Evolutionary conservation across 1,139 yeast species (phyloP).

Genomic region (Hemisphaericaspora xylofermentans): DNA sequence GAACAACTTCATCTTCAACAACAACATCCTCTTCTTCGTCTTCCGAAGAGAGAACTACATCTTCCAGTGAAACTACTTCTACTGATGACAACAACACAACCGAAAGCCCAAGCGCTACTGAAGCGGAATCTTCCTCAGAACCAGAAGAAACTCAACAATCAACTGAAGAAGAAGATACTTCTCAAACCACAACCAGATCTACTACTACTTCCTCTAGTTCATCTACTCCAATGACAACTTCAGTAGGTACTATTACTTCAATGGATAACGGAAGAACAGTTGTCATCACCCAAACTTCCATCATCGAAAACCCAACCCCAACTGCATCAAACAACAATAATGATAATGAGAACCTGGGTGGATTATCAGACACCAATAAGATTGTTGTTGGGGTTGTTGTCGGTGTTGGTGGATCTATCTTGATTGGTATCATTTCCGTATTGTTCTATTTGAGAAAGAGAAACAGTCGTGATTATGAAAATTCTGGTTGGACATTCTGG

Average conservation of each 20-base stretch:
- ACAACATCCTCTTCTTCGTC: background rate
- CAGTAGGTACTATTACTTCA: conserved; percentile 30
- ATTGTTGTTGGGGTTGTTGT: conserved; percentile 53
- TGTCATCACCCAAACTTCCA: conserved; percentile 39
- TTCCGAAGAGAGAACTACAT: background rate
- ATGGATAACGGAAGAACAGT: conserved; percentile 39
- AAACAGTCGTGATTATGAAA: conserved; percentile 27
- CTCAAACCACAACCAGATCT: conserved; percentile 8
- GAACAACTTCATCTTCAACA: background rate
- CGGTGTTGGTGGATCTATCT: conserved; percentile 49
- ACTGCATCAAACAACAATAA: conserved; percentile 24
- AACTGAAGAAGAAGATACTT: conserved; percentile 5
- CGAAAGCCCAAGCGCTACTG: conserved; percentile 12
- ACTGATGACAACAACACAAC: conserved; percentile 3
- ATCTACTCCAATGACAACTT: conserved; percentile 5
- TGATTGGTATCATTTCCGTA: conserved; percentile 36
- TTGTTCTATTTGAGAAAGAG: conserved; percentile 38
- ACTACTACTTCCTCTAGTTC: conserved; percentile 11
- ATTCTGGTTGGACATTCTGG: conserved; percentile 53
- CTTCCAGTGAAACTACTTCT: background rate
- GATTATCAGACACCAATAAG: conserved; percentile 44
- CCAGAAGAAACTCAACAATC: conserved; percentile 7
- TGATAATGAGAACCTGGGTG: conserved; percentile 18
- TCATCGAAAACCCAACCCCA: conserved; percentile 27
- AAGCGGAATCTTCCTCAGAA: conserved; percentile 8